Base-by-base conservation (phyloP, 1,139 yeast species). In the Debaryomyces sp. region DNA sequence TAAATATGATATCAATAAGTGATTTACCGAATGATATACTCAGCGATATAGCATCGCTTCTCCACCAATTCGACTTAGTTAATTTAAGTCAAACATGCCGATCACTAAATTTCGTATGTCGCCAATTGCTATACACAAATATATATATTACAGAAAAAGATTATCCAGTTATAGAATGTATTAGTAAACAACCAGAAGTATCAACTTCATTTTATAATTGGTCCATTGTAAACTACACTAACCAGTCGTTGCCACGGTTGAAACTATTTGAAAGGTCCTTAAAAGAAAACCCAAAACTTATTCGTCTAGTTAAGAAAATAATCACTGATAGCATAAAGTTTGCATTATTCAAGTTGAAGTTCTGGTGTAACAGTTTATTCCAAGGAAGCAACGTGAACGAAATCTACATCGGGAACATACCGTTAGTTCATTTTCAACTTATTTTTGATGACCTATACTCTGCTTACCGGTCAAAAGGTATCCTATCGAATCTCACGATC, bases 381-480 rank as follows among this genome's bases (percentile, higher is more conserved):
- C 24, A 38, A 13, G n/a, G 42, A 21, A 45, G 44, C 37, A 39
- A 23, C 10, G 35, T 48, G 33, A 33, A 24, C 9, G 17, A 33
- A 13, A 40, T 55, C 18, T 48, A 47, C 44, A 46, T 56, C 44
- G 56, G 55, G 2, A 48, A 48, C 23, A 48, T 82, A 5, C 57
- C 58, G 1, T 34, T 49, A 18, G 51, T 45, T 36, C 59, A 56
- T 24, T 47, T 54, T 17, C 41, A 43, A 29, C 47, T 44, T 22
- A 54, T 44, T 12, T 51, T 50, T 41, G 58, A 51, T n/a, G 58
- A 56, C 26, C 12, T 55, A 10, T 41, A 37, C 24, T 41, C 34
- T 13, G 51, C 46, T 23, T 55, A 54, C 41, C 41, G 26, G n/a
- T 32, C 43, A 3, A 37, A 43, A 4, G 42, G 42, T 10, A 32